A percentile compares a stretch with the other conserved stretches of the same genome.
Conservation (phyloP, 176 grass and related monocot genomes). For the Cymbopogon citratus region DNA sequence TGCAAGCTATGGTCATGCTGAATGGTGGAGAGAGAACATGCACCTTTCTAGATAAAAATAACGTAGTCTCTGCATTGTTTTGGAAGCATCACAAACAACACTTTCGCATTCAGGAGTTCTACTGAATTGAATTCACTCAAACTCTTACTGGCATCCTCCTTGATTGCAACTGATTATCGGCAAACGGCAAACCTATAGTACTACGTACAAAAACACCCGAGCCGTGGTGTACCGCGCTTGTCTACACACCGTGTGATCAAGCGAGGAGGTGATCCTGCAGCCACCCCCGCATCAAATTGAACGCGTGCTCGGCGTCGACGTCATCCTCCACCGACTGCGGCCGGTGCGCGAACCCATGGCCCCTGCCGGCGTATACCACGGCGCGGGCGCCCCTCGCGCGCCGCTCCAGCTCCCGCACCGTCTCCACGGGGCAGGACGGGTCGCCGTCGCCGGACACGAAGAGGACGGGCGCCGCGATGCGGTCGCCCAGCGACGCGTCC, state of each 20-base stretch:
- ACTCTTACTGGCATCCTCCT: background rate
- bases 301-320: conserved; percentile 78
- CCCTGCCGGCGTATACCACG: conserved; percentile 58
- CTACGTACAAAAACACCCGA: background rate
- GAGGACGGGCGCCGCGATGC: conserved; percentile 50
- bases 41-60: no score
- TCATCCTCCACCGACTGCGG: conserved; percentile 77
- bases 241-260: background rate
- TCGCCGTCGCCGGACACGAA: conserved; percentile 79
- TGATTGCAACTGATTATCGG: background rate
- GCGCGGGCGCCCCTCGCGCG: conserved; percentile 38
- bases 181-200: no score
- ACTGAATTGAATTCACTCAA: background rate
- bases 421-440: conserved; percentile 47
- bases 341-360: conserved; percentile 70
- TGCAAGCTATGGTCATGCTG: no score
- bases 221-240: background rate
- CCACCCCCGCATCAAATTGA: conserved; percentile 54
- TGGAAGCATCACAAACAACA: no score
- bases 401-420: conserved; percentile 59
- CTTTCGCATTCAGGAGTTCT: background rate
- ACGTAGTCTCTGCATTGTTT: no score
- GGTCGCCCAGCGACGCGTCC: conserved; percentile 45
- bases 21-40: no score
- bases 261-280: conserved; percentile 62